Percentiles rank a stretch among this genome's conserved stretches.
Evolutionary conservation across 495 filamentous ascomycete species (phyloP).

Genomic region (Xylaria bambusicola): DNA sequence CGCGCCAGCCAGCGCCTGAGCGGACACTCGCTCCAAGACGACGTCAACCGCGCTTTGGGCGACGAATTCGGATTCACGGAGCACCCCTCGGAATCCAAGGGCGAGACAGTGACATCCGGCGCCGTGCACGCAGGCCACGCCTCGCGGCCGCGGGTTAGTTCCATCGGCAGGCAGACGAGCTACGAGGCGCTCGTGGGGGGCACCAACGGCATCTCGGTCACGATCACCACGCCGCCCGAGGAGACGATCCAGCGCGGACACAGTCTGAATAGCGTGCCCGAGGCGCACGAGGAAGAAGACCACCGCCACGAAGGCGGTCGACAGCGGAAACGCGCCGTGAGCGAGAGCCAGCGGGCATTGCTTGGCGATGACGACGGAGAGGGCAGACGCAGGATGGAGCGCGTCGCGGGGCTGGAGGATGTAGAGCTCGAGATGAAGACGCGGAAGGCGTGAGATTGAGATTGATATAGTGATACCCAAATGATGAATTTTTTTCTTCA

Average conservation of each 20-base stretch:
- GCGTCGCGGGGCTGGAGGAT: slow-evolving; percentile 23
- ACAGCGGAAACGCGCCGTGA: slow-evolving; percentile 7
- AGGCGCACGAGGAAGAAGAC: slow-evolving; percentile 31
- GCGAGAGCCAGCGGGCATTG: slow-evolving; percentile 16
- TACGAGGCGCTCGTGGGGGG: slow-evolving; percentile 25
- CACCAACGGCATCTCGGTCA: slow-evolving; percentile 9
- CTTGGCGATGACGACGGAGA: slow-evolving; percentile 4
- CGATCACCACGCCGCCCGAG: slow-evolving; percentile 17
- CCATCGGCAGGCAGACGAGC: slow-evolving; percentile 27
- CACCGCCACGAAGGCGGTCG: neutral
- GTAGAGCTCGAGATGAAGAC: slow-evolving; percentile 25
- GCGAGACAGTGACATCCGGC: slow-evolving; percentile 25
- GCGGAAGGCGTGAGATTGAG: slow-evolving; percentile 18
- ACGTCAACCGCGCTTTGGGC: slow-evolving; percentile 39
- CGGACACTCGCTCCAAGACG: slow-evolving; percentile 24
- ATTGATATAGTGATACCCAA: slow-evolving; percentile 17
- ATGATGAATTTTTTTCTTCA: neutral
- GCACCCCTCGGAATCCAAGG: neutral
- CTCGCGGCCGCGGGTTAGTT: slow-evolving; percentile 23
- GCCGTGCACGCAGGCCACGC: slow-evolving; percentile 17
- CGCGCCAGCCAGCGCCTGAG: slow-evolving; percentile 12
- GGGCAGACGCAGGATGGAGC: slow-evolving; percentile 5
- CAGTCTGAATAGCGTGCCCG: slow-evolving; percentile 32
- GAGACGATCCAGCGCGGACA: slow-evolving; percentile 23
- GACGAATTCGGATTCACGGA: slow-evolving; percentile 45